Conservation (phyloP, 1,284 basidiomycete species). For the Cryptococcus sp. region DNA sequence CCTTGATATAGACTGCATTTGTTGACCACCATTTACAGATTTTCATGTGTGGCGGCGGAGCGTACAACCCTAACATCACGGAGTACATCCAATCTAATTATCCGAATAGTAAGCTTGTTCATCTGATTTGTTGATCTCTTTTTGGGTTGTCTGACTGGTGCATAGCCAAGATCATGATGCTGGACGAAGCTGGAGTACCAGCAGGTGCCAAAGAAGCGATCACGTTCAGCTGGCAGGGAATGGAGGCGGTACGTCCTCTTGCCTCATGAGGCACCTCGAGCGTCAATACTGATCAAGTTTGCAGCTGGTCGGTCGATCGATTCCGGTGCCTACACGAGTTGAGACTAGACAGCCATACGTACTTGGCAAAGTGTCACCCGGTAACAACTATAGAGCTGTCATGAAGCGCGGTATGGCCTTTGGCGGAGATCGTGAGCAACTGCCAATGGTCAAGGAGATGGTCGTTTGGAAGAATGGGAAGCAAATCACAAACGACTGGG, state of each 20-base stretch:
- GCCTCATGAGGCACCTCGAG: background rate
- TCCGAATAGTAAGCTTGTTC: slow-evolving; percentile 11
- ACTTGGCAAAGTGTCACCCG: slow-evolving; percentile 25
- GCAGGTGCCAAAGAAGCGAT: slow-evolving; percentile 29
- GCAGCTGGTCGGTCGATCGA: slow-evolving; percentile 26
- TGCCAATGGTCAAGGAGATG: slow-evolving; percentile 30
- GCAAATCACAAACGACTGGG: slow-evolving; percentile 3
- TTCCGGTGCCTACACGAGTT: slow-evolving; percentile 18
- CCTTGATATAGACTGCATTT: background rate
- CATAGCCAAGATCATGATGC: slow-evolving; percentile 19
- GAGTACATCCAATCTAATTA: slow-evolving; percentile 13
- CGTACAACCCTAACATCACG: slow-evolving; percentile 26
- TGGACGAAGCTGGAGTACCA: slow-evolving; percentile 23
- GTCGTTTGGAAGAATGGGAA: slow-evolving; percentile 12
- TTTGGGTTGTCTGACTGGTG: background rate
- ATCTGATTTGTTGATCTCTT: background rate
- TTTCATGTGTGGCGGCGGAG: slow-evolving; percentile 30
- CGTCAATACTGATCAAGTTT: background rate
- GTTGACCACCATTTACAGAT: slow-evolving; percentile 13
- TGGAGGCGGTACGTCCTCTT: slow-evolving; percentile 14
- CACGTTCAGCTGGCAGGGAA: slow-evolving; percentile 25
- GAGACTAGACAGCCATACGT: slow-evolving; percentile 13
- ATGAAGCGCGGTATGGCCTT: slow-evolving; percentile 29
- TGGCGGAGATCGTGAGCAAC: slow-evolving; percentile 16
- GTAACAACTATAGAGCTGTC: slow-evolving; percentile 14